Evolutionary conservation across 345 rosid genomes (phyloP).

Genomic region (Eucalyptus pumila): DNA sequence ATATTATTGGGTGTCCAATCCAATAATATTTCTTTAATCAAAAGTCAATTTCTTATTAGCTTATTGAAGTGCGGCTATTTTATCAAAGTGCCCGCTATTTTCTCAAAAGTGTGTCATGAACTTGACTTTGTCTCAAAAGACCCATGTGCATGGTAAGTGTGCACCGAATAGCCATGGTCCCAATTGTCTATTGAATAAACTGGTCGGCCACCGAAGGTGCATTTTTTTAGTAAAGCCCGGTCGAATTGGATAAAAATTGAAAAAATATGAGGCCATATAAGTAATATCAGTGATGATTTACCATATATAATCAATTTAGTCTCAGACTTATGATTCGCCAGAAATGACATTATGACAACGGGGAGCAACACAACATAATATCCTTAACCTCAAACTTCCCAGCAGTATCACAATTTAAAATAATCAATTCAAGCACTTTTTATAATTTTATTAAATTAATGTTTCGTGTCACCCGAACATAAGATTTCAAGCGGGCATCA

Average conservation of each 20-base stretch:
- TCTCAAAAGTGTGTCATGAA: not conserved
- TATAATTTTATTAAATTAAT: too few relatives aligned
- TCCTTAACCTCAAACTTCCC: not conserved
- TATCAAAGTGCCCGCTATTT: too few relatives aligned
- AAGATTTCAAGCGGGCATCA: not conserved
- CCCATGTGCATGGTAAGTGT: too few relatives aligned
- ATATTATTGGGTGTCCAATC: too few relatives aligned
- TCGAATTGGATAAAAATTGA: not conserved
- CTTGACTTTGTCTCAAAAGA: not conserved
- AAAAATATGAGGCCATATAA: not conserved
- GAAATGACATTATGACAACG: not conserved
- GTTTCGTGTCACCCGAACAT: not conserved
- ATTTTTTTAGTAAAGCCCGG: not conserved
- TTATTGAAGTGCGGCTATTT: not conserved
- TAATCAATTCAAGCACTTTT: not conserved
- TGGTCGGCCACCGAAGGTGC: not conserved
- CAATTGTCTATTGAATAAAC: fast-evolving
- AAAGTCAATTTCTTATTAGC: too few relatives aligned
- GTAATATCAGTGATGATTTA: not conserved
- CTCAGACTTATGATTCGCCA: not conserved
- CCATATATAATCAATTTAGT: not conserved
- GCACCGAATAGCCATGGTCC: not conserved
- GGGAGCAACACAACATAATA: not conserved
- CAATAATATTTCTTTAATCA: too few relatives aligned
- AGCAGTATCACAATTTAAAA: not conserved